phyloP scores from a whole-genome alignment of 2,329 filamentous ascomycete species.

The Penicillium sp. region DNA sequence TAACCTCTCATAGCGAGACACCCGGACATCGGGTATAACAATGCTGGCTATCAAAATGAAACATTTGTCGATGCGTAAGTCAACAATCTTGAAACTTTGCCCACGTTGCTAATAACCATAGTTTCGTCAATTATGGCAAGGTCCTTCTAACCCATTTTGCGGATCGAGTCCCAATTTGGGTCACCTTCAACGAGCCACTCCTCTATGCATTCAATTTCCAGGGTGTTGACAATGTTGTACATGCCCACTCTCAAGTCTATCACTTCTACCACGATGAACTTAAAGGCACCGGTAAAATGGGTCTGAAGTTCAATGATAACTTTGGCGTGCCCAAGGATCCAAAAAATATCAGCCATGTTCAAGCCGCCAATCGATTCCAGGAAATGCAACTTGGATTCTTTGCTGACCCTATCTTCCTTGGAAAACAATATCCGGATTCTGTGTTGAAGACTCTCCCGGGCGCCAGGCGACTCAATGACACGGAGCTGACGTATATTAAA shows the following conservation, averaged over 20 bases:
- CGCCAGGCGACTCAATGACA: constrained; percentile 46
- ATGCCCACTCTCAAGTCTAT: constrained; percentile 39
- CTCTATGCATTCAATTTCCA: constrained; percentile 47
- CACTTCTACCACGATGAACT: constrained; percentile 42
- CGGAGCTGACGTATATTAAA: constrained; percentile 52
- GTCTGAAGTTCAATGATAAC: constrained; percentile 50
- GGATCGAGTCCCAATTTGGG: constrained; percentile 42
- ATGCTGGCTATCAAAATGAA: constrained; percentile 36
- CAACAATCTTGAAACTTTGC: not conserved
- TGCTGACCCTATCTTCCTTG: constrained; percentile 46
- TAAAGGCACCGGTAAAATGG: constrained; percentile 46
- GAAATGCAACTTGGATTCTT: constrained; percentile 43
- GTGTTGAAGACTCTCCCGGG: constrained; percentile 48
- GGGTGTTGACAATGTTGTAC: constrained; percentile 50
- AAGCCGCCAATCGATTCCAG: constrained; percentile 33
- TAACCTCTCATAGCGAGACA: constrained; percentile 7
- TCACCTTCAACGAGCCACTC: constrained; percentile 44
- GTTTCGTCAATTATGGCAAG: constrained; percentile 40
- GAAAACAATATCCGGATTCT: constrained; percentile 45
- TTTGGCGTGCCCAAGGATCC: constrained; percentile 51
- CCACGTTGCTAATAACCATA: not conserved
- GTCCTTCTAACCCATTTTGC: constrained; percentile 40
- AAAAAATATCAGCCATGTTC: constrained; percentile 23
- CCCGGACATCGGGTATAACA: constrained; percentile 28
- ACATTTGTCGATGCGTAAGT: constrained; percentile 41